Percentiles rank a stretch among this genome's conserved stretches.
phyloP scores from a whole-genome alignment of 1,139 yeast genomes.

The Geotrichum phurueaensis region DNA sequence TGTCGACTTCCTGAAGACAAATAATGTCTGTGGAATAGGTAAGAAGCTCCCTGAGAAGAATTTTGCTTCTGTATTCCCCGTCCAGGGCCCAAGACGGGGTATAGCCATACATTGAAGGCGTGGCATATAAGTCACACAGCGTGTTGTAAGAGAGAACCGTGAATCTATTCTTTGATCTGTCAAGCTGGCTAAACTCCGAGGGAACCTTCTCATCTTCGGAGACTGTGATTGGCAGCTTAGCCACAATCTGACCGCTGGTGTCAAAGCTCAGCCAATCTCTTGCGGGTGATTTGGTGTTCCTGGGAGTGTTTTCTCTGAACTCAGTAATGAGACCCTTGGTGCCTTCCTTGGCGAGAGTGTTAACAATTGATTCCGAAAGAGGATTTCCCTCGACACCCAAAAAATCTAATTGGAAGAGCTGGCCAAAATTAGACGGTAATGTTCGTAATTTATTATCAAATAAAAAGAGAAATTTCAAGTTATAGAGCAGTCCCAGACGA shows the following conservation, averaged over 20 bases:
- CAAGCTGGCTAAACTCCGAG: slow-evolving; percentile 21
- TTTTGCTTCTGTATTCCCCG: slow-evolving; percentile 86
- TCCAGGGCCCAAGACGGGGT: slow-evolving; percentile 96
- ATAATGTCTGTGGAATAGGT: slow-evolving; percentile 65
- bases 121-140: slow-evolving; percentile 92
- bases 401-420: slow-evolving; percentile 74
- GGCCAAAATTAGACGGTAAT: slow-evolving; percentile 82
- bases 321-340: slow-evolving; percentile 75
- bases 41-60: slow-evolving; percentile 65
- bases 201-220: slow-evolving; percentile 12
- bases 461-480: slow-evolving; percentile 72
- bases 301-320: slow-evolving; percentile 77
- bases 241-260: slow-evolving; percentile 53
- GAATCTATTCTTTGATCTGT: slow-evolving; percentile 36
- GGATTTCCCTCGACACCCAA: slow-evolving; percentile 94
- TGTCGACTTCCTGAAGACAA: slow-evolving; percentile 94
- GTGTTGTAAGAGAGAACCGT: slow-evolving; percentile 85
- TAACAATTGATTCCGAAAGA: slow-evolving; percentile 57
- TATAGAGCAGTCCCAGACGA: slow-evolving; percentile 78
- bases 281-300: slow-evolving; percentile 56
- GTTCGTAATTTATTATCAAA: slow-evolving; percentile 78
- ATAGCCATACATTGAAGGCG: slow-evolving; percentile 83
- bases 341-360: slow-evolving; percentile 72
- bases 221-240: slow-evolving; percentile 19
- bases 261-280: slow-evolving; percentile 78